phyloP scores from a whole-genome alignment of 2,329 filamentous ascomycete species.

The Pyricularia grisea region DNA sequence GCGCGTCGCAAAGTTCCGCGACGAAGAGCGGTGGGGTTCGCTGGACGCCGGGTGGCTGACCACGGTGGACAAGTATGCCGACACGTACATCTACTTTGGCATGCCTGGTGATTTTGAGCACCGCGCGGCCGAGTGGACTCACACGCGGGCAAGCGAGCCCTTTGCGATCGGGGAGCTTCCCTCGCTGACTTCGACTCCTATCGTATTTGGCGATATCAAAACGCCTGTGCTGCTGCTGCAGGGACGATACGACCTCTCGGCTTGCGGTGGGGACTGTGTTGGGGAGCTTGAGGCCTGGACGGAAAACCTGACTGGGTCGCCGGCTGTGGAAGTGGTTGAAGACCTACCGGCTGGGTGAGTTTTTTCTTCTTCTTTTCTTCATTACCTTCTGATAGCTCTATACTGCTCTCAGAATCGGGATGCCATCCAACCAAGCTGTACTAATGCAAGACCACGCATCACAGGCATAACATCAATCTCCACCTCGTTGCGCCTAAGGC shows the following conservation, averaged over 20 bases:
- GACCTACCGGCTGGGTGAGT: neutral
- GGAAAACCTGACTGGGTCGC: neutral
- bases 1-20: neutral
- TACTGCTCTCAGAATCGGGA: neutral
- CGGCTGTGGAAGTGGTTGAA: neutral
- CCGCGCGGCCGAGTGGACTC: neutral
- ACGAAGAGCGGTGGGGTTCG: neutral
- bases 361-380: neutral
- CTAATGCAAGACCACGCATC: neutral
- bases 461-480: neutral
- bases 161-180: neutral
- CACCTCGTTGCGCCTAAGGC: neutral
- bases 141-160: neutral
- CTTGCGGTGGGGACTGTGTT: neutral
- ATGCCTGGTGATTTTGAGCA: neutral
- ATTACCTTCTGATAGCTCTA: too few species aligned
- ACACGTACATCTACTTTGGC: neutral
- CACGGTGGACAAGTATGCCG: neutral
- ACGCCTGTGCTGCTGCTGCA: neutral
- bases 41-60: neutral
- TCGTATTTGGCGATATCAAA: neutral
- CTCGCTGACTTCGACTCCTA: neutral
- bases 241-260: neutral
- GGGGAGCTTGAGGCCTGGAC: neutral
- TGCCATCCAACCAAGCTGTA: neutral